Conservation (phyloP, 2,329 filamentous ascomycete species). For the Clarireedia homoeocarpa region DNA sequence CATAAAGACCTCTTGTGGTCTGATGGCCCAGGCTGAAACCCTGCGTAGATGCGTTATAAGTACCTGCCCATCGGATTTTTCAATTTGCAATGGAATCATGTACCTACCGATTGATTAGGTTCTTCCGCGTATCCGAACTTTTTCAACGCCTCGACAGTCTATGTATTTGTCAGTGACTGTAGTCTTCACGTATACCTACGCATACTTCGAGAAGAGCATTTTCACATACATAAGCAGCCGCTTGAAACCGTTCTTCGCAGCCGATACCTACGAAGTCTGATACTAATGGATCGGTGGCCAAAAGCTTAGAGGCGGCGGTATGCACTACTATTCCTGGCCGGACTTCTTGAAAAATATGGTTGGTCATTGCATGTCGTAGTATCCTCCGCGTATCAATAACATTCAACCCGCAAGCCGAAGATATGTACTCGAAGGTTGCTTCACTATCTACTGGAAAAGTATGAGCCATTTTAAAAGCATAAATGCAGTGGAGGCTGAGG, state of each 20-base stretch:
- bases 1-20: constrained; percentile 1
- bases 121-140: not conserved
- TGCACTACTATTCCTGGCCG: constrained; percentile 44
- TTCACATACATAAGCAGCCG: constrained; percentile 1
- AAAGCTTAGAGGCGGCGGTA: constrained; percentile 43
- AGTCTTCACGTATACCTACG: too few species aligned
- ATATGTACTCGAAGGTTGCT: constrained; percentile 39
- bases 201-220: not conserved
- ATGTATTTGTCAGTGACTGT: not conserved
- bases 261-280: constrained; percentile 50
- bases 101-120: not conserved
- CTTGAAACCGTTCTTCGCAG: constrained; percentile 36
- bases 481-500: constrained; percentile 1
- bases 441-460: not conserved
- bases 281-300: constrained; percentile 41
- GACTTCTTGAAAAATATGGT: constrained; percentile 46
- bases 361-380: constrained; percentile 50
- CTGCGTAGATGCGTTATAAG: not conserved
- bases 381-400: constrained; percentile 43
- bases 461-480: not conserved
- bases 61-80: not conserved
- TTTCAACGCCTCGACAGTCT: not conserved
- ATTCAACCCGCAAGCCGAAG: constrained; percentile 38
- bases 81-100: not conserved
- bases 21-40: constrained; percentile 2